Conservation (phyloP, 2,329 filamentous ascomycete species). For the Proliferodiscus dingleyae region DNA sequence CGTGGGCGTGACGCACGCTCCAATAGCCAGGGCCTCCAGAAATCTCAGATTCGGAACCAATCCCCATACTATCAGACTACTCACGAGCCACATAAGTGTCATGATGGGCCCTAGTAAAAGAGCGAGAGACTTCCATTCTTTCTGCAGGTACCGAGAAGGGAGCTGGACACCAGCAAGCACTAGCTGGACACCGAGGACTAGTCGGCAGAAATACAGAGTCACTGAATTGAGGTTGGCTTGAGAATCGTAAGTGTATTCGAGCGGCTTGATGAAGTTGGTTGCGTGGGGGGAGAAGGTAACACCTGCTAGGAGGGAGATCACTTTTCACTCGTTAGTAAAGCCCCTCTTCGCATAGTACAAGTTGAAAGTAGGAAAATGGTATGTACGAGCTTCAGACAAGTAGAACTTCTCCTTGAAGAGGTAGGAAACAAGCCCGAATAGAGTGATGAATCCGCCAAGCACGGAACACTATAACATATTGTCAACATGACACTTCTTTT, state of each 20-base stretch:
- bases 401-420: conserved; percentile 87
- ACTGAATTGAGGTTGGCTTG: conserved; percentile 60
- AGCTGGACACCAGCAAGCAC: conserved; percentile 85
- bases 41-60: conserved; percentile 68
- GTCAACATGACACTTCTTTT: not conserved
- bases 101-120: conserved; percentile 79
- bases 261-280: conserved; percentile 68
- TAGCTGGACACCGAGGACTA: conserved; percentile 86
- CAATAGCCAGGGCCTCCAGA: conserved; percentile 74
- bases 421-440: conserved; percentile 90
- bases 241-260: conserved; percentile 62
- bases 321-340: conserved; percentile 39
- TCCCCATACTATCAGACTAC: conserved; percentile 73
- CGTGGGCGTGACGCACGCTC: conserved; percentile 85
- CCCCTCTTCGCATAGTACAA: not conserved
- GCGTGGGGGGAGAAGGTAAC: conserved; percentile 74
- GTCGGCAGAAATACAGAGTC: conserved; percentile 77
- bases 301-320: conserved; percentile 78
- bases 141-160: conserved; percentile 73
- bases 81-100: conserved; percentile 79
- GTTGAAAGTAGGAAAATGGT: too few species aligned
- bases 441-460: conserved; percentile 78
- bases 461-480: conserved; percentile 43
- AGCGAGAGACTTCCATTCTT: conserved; percentile 71
- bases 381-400: conserved; percentile 79